phyloP scores from a whole-genome alignment of 225 moss, liverwort and hornwort species.

The Antitrichia curtipendula region DNA sequence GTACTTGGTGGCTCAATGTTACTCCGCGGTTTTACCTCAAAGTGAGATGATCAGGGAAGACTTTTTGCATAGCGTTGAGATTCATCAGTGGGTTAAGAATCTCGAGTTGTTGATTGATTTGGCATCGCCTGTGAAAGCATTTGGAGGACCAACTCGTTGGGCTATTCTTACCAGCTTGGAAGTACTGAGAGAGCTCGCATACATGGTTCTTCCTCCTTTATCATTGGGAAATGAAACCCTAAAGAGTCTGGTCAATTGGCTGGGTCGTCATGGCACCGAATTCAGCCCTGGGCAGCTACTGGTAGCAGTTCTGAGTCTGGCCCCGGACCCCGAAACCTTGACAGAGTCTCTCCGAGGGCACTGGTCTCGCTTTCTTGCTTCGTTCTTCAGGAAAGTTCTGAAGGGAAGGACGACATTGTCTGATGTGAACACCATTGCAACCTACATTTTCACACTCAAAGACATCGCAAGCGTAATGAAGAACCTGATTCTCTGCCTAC shows the following conservation, averaged over 20 bases:
- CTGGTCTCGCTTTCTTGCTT: conserved; percentile 24
- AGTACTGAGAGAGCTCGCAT: conserved; percentile 25
- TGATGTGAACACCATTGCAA: conserved; percentile 27
- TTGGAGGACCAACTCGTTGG: conserved; percentile 21
- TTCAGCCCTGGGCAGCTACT: conserved; percentile 35
- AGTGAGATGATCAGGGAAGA: conserved; percentile 1
- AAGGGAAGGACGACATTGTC: conserved; percentile 13
- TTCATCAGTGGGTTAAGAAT: conserved; percentile 15
- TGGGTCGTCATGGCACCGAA: conserved; percentile 1
- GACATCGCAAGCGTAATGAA: conserved; percentile 26
- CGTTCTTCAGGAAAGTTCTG: conserved; percentile 28
- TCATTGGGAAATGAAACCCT: not conserved
- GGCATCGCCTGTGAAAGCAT: conserved; percentile 16
- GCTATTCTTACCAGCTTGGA: conserved; percentile 31
- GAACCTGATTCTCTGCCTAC: conserved; percentile 9
- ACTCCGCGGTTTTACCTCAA: conserved; percentile 15
- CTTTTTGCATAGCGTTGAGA: conserved; percentile 4
- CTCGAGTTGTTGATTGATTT: conserved; percentile 28
- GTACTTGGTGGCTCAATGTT: conserved; percentile 23
- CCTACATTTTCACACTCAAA: conserved; percentile 13
- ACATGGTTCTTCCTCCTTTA: conserved; percentile 12
- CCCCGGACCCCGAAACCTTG: conserved; percentile 8
- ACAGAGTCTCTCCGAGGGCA: not conserved
- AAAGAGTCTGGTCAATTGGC: conserved; percentile 19
- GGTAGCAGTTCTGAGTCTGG: conserved; percentile 9